Evolutionary conservation across 768 basidiomycete species (phyloP).

Genomic region (Tulasnella sp.): DNA sequence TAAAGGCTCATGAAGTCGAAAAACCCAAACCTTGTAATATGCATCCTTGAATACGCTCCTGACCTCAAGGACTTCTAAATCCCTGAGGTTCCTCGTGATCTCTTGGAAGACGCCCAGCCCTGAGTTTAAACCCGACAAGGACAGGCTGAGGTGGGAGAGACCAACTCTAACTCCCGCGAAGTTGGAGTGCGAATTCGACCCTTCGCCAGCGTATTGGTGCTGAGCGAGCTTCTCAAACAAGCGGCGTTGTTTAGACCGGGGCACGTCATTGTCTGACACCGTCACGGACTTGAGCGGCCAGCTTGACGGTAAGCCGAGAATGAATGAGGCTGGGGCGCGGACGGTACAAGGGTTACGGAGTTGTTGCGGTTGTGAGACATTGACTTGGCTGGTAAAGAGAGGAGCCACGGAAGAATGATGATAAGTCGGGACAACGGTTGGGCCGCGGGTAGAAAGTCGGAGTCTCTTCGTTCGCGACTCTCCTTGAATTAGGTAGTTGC

Average conservation of each 20-base stretch:
- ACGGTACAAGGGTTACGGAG: background rate
- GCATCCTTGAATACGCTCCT: constrained; percentile 6
- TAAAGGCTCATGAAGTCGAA: no score
- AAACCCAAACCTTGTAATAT: constrained; percentile 10
- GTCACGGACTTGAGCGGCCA: constrained; percentile 7
- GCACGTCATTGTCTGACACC: constrained; percentile 6
- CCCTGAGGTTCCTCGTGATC: constrained; percentile 12
- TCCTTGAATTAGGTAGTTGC: background rate
- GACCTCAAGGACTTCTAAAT: constrained; percentile 2
- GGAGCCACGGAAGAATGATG: background rate
- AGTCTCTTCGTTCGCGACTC: background rate
- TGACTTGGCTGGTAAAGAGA: background rate
- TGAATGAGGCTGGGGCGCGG: constrained; percentile 9
- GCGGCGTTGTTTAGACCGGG: constrained; percentile 3
- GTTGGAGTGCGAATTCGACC: constrained; percentile 2
- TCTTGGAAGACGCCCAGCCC: constrained; percentile 13
- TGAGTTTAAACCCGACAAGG: background rate
- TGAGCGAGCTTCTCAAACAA: constrained; percentile 9
- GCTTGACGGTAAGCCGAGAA: constrained; percentile 3
- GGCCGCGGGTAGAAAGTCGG: background rate
- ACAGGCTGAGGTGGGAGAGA: background rate
- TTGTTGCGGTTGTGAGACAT: background rate
- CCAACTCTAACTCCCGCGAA: background rate
- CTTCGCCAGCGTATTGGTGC: background rate
- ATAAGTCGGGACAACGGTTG: background rate